A percentile compares a stretch with the other conserved stretches of the same genome.
These are phyloP conservation scores for Solanum bukasovii DNA, from an alignment of 257 asterid species.

Conservation along the genomic window DNA sequence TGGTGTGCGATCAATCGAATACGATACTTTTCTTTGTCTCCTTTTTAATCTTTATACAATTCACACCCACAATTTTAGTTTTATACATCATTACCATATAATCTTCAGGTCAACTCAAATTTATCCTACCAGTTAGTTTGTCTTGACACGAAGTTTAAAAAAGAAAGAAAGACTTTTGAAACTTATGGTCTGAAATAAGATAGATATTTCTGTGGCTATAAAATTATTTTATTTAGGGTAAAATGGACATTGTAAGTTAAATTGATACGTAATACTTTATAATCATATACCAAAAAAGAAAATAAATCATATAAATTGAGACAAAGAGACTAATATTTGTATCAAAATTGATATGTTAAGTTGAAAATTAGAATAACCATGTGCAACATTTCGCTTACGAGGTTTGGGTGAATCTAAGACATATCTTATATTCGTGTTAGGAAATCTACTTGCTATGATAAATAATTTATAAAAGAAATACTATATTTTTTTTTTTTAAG, in stretches of 20 bases:
- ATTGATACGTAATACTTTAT: no score
- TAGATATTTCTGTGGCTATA: fast-evolving
- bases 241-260: no score
- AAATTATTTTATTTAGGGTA: no score
- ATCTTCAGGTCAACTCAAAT: not conserved
- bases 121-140: not conserved
- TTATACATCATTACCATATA: not conserved
- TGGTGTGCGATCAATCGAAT: not conserved
- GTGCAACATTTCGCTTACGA: not conserved
- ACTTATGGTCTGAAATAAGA: no score
- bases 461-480: not conserved
- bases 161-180: no score
- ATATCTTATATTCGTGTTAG: not conserved
- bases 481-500: no score
- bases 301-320: no score
- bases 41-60: not conserved
- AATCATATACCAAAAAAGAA: no score
- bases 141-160: no score
- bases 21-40: constrained; percentile 11
- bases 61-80: not conserved
- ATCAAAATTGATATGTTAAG: not conserved
- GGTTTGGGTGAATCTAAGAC: not conserved
- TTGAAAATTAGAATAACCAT: not conserved
- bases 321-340: not conserved
- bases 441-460: not conserved